Conservation (phyloP, 495 filamentous ascomycete species). For the Clavariopsis aquatica region DNA sequence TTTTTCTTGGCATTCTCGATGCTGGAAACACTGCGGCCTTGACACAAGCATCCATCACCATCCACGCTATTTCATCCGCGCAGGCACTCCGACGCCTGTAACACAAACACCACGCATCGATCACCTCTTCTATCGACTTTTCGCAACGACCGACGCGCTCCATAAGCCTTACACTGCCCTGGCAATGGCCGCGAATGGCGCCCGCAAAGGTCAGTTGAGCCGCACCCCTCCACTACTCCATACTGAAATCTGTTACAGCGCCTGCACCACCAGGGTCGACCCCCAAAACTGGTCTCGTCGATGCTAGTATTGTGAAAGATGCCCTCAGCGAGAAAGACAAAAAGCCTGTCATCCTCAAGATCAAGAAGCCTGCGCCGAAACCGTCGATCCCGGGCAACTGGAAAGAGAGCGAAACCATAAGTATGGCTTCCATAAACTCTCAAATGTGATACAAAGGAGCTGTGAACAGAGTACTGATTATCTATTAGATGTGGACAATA, state of each 20-base stretch:
- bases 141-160: conserved; percentile 18
- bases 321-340: conserved; percentile 28
- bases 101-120: not conserved
- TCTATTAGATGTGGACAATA: conserved; percentile 18
- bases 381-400: conserved; percentile 39
- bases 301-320: conserved; percentile 15
- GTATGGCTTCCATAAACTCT: conserved; percentile 18
- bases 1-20: too few relatives aligned
- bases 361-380: conserved; percentile 37
- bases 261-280: conserved; percentile 17
- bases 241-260: conserved; percentile 13
- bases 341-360: conserved; percentile 37
- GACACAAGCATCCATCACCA: conserved; percentile 10
- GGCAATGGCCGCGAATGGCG: conserved; percentile 29
- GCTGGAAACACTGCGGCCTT: not conserved
- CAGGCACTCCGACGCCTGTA: not conserved
- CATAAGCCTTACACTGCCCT: not conserved
- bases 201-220: conserved; percentile 33
- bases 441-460: not conserved
- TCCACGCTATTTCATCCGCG: conserved; percentile 14
- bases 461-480: not conserved
- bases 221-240: conserved; percentile 17
- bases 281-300: conserved; percentile 21
- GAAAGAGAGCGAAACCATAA: conserved; percentile 39
- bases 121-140: not conserved